Evolutionary conservation across 495 filamentous ascomycete genomes (phyloP).

Genomic region (Penicillium angulare): DNA sequence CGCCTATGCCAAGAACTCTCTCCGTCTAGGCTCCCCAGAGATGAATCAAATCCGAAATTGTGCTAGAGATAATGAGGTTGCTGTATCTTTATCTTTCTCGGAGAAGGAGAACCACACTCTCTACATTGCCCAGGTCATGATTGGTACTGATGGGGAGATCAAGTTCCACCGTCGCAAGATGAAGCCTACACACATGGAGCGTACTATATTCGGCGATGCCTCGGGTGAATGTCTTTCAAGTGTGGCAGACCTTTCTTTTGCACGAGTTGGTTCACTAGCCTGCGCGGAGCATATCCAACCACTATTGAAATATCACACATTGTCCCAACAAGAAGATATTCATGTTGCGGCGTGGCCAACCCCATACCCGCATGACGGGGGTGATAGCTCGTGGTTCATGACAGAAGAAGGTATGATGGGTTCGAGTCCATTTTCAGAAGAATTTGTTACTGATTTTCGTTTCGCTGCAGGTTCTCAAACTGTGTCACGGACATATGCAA

Average conservation of each 20-base stretch:
- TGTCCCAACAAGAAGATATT: conserved; percentile 48
- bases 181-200: conserved; percentile 63
- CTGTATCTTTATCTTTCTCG: conserved; percentile 53
- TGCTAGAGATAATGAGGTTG: conserved; percentile 43
- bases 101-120: conserved; percentile 47
- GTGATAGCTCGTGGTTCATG: conserved; percentile 31
- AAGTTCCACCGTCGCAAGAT: conserved; percentile 50
- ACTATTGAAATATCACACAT: conserved; percentile 57
- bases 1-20: conserved; percentile 52
- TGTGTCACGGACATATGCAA: conserved; percentile 19
- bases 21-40: conserved; percentile 41
- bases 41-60: conserved; percentile 43
- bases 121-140: conserved; percentile 58
- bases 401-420: conserved; percentile 39
- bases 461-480: conserved; percentile 3
- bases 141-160: conserved; percentile 45
- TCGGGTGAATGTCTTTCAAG: conserved; percentile 37
- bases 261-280: conserved; percentile 45
- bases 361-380: conserved; percentile 24
- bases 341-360: conserved; percentile 62
- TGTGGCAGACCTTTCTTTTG: conserved; percentile 44
- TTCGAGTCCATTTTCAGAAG: neutral
- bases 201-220: conserved; percentile 59
- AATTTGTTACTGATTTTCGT: neutral
- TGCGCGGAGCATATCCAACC: conserved; percentile 64